Conservation (phyloP, 2,329 filamentous ascomycete genomes). For the Fonsecaea monophora region DNA sequence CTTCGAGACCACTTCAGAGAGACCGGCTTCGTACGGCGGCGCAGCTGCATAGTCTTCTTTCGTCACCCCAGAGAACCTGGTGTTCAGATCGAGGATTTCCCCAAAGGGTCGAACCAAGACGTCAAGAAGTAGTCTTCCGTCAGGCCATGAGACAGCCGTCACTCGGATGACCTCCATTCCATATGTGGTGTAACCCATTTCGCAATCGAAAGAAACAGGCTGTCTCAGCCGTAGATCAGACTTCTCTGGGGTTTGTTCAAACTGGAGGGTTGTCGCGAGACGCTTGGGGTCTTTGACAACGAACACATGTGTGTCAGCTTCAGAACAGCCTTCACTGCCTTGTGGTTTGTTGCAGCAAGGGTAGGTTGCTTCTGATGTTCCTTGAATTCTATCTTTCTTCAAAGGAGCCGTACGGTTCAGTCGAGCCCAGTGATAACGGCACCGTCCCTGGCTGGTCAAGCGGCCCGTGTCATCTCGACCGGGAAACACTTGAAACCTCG, state of each 20-base stretch:
- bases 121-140: slow-evolving; percentile 76
- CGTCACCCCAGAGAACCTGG: slow-evolving; percentile 85
- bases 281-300: slow-evolving; percentile 78
- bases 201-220: slow-evolving; percentile 84
- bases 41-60: slow-evolving; percentile 77
- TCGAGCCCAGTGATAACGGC: slow-evolving; percentile 81
- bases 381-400: slow-evolving; percentile 62
- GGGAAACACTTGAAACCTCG: slow-evolving; percentile 90
- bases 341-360: slow-evolving; percentile 79
- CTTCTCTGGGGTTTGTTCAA: slow-evolving; percentile 76
- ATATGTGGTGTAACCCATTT: slow-evolving; percentile 93
- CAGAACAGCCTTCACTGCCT: slow-evolving; percentile 77
- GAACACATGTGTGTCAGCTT: slow-evolving; percentile 79
- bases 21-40: slow-evolving; percentile 57
- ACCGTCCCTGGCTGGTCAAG: slow-evolving; percentile 76
- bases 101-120: slow-evolving; percentile 84
- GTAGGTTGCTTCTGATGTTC: slow-evolving; percentile 67
- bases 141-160: slow-evolving; percentile 87
- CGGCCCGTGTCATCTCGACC: slow-evolving; percentile 79
- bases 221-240: slow-evolving; percentile 16
- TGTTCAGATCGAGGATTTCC: slow-evolving; percentile 87
- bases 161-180: slow-evolving; percentile 89
- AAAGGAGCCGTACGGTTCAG: slow-evolving; percentile 64
- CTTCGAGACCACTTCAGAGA: slow-evolving; percentile 8
- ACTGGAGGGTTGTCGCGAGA: slow-evolving; percentile 79